Base-by-base conservation (phyloP, 2,329 filamentous ascomycete genomes). In the Alternaria brassicicola region DNA sequence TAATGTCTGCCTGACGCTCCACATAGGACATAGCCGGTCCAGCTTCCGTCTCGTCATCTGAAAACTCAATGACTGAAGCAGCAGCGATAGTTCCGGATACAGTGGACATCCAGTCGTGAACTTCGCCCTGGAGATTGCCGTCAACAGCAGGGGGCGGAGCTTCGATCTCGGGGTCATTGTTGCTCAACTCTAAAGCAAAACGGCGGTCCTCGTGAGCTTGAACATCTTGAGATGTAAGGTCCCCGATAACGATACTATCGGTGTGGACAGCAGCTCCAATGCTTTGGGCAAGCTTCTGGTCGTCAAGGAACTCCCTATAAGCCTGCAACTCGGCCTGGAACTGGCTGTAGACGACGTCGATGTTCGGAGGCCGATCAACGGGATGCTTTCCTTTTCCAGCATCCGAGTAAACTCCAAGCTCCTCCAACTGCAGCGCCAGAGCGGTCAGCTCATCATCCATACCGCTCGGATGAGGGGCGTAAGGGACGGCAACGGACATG, bases 391-490 rank as follows among this genome's bases (percentile, higher is more conserved):
- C 70, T 38, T 74, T 74, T 0, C 33, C 19, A 15, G 41, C 17
- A 13, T 62, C 4, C 4, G 36, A 23, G 19, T 39, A 41, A 3
- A 56, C 3, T 0, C 48, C 49, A 12, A 72, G 26, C 41, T 74
- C 71, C 30, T 72, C 69, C 3, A 74, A 35, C 39, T 74, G 71
- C 6, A 74, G 54, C 3, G 61, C 30, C 21, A 72, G 49, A n/a
- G 71, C 71, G 7, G 54, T 39, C 8, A 71, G 36, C 39, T 73
- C 69, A 50, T 73, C 70, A 15, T 72, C 68, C 1, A 70, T 19
- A 23, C 0, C 12, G 8, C 10, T 31, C 19, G 65, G 41, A 55
- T 63, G 57, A 19, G n/a, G 15, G 7, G 35, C 35, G 12, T 39
- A 43, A 12, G 28, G 19, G 12, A 26, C 13, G 3, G 28, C 5